Evolutionary conservation across 1,284 basidiomycete species (phyloP), one percentile per base, ranked within the genome.

Genomic region (Trametes sp.): DNA sequence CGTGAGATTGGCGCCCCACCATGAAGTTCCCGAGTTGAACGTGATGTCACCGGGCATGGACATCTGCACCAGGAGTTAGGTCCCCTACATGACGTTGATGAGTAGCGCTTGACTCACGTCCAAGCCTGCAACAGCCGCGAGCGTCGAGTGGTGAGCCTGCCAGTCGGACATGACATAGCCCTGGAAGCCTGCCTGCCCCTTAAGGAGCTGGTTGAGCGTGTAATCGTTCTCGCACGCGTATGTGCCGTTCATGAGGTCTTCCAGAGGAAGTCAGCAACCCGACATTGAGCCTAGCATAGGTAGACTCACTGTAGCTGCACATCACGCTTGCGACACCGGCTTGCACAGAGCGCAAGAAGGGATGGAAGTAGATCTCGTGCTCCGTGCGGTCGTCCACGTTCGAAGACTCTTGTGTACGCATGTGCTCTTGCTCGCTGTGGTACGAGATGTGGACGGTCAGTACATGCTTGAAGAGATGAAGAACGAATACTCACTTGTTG

Each of bases 141-240:
- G 83, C 2, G 84, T 89, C 0, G 85, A 85, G 64, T 76, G 75
- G 48, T 80, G 81, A 0, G 86, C 89, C 42, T 73, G 72, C 92
- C 92, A 94, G 75, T 93, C 92, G 2, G 84, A 85, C 84, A 87
- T 83, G 57, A 88, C 79, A 70, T 81, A 91, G 26, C 93, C 93
- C 74, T 89, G 88, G 83, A 94, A 95, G 3, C 88, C 90, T 59
- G 87, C 85, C 76, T 95, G 92, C 29, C 81, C 79, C 78, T 96
- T 96, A 63, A 96, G 80, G 41, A 95, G 81, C 59, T 87, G 83
- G 77, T 94, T 95, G 73, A 94, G 76, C 41, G 87, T 82, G 68
- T 88, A 84, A 70, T 88, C 82, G 72, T 93, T 94, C 74, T 93
- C 87, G 75, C 93, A 95, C 1, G 92, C 88, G 62, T 88, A 91